phyloP scores from a whole-genome alignment of 305 asterid genomes.

The Nicotiana rustica region DNA sequence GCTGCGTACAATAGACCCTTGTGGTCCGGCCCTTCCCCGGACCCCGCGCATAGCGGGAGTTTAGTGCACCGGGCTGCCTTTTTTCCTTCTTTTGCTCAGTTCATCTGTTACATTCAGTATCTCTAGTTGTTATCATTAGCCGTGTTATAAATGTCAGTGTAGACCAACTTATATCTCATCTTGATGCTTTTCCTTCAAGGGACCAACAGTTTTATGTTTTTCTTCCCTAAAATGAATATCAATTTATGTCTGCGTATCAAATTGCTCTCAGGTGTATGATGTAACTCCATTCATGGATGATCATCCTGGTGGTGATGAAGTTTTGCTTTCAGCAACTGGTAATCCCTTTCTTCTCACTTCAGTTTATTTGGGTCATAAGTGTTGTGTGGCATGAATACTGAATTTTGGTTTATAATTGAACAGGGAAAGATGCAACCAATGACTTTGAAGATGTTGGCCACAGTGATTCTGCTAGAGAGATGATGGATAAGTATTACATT shows the following conservation, averaged over 20 bases:
- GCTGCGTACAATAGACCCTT: no score
- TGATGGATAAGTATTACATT: constrained; percentile 60
- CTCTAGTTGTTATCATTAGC: neutral
- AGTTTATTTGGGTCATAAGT: neutral
- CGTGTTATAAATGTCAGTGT: neutral
- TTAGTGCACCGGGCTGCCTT: no score
- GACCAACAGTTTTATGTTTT: neutral
- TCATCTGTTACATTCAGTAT: neutral
- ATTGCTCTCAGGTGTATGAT: constrained; percentile 69
- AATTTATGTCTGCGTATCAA: neutral
- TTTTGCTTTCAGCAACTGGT: constrained; percentile 82
- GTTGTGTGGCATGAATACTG: neutral
- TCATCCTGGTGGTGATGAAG: constrained; percentile 95
- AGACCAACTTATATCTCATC: constrained; percentile 25
- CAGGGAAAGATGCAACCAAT: constrained; percentile 70
- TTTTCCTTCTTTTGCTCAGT: no score
- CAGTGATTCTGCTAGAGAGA: constrained; percentile 61
- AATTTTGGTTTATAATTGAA: constrained; percentile 6
- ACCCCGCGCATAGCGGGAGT: no score
- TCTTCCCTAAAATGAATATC: neutral
- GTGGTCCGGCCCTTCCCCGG: no score
- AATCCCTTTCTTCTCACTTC: constrained; percentile 31
- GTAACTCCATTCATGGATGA: constrained; percentile 86
- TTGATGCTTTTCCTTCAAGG: neutral
- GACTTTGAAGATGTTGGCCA: constrained; percentile 78